A percentile compares a stretch with the other conserved stretches of the same genome.
phyloP scores from a whole-genome alignment of 2,329 filamentous ascomycete genomes.

The Xylaria arbuscula region DNA sequence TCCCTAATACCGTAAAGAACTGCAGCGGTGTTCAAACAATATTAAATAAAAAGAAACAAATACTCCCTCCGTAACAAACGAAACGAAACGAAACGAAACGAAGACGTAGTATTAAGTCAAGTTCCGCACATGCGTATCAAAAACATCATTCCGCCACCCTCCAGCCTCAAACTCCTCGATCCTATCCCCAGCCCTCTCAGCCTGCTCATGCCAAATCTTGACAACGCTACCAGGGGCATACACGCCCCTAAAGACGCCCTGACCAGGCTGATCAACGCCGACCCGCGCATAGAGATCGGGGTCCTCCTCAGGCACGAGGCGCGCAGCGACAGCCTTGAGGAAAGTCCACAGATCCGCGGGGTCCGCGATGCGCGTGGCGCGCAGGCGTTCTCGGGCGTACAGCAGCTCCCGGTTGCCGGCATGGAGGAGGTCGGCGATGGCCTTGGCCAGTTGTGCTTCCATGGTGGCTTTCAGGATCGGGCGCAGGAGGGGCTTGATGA shows the following conservation, averaged over 20 bases:
- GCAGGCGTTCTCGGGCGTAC: conserved; percentile 85
- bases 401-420: conserved; percentile 85
- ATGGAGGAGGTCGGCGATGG: conserved; percentile 76
- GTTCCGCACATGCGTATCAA: conserved; percentile 59
- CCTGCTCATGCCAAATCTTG: conserved; percentile 89
- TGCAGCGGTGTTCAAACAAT: not conserved
- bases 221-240: conserved; percentile 92
- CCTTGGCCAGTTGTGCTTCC: conserved; percentile 79
- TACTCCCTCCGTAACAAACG: not conserved
- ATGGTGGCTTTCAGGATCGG: conserved; percentile 79
- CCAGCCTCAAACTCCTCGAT: conserved; percentile 68
- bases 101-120: conserved; percentile 21
- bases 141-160: conserved; percentile 74
- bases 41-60: not conserved
- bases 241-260: conserved; percentile 78
- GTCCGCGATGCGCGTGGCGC: conserved; percentile 84
- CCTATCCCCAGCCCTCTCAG: conserved; percentile 73
- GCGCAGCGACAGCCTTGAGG: conserved; percentile 80
- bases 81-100: not conserved
- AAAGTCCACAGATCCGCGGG: conserved; percentile 85
- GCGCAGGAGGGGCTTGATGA: conserved; percentile 84
- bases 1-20: not conserved
- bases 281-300: conserved; percentile 80
- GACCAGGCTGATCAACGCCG: conserved; percentile 69
- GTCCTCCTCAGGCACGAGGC: conserved; percentile 77